Evolutionary conservation across 2,329 filamentous ascomycete genomes (phyloP), one percentile per base, ranked within the genome.

Genomic region (Onygenales sp.): DNA sequence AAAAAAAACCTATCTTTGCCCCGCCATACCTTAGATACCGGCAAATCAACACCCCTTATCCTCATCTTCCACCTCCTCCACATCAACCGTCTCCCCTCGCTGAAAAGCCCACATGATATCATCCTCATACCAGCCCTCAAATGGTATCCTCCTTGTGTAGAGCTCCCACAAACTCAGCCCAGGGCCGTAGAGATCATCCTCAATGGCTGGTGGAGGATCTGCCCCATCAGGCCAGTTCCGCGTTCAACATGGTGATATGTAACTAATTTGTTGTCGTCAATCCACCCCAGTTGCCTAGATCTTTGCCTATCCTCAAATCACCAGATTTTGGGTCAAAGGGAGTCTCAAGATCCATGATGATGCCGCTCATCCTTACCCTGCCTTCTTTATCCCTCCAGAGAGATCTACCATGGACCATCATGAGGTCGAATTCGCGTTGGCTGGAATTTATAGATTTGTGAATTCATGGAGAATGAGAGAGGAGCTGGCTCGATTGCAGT

Each of bases 111-210:
- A 39, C 44, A 55, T 47, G 31, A 54, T 55, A 51, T 54, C 53
- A 41, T 57, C 55, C n/a, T 36, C 44, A 31, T 57, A 55, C 43
- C 46, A 53, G 47, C 39, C 55, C 31, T 55, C 43, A 44, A 55
- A 57, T 2, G 55, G 36, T 13, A 45, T 39, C 38, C 44, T 55
- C 32, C 43, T 31, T 32, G 50, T 55, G 36, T 50, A 57, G 31
- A 57, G 46, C 39, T 53, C 46, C 55, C 53, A 53, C 13, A 53
- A 41, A 17, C 48, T 55, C n/a, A 55, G 11, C 13, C 52, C 52
- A 42, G 55, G 21, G 9, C 50, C 35, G 42, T 55, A 53, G 13
- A 53, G 46, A 38, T 53, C 46, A 55, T 57, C 55, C 17, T 54
- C 46, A 46, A 57, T 47, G 10, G 49, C 48, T 45, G 45, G 55